Base-by-base conservation (phyloP, 192 early-diverging fungal genomes). In the Chytriomyces sp. region DNA sequence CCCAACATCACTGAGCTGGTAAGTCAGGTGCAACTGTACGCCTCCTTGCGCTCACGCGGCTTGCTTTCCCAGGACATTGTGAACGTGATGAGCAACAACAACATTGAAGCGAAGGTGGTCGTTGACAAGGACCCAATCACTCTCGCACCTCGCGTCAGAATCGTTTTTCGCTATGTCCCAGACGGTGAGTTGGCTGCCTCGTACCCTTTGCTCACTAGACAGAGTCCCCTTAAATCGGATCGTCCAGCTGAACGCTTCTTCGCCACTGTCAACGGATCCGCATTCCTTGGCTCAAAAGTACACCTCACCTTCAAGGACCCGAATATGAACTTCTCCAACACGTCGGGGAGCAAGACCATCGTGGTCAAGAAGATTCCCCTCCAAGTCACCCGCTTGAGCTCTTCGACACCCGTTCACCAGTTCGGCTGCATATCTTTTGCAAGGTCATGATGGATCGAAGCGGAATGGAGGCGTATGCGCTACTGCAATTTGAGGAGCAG, bases 401-500 rank as follows among this genome's bases (percentile, higher is more conserved):
- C 82, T 49, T 76, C 80, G 75, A 78, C 80, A 25, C 28, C 59
- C 1, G 83, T 84, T 3, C 72, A 78, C 10, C 26, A n/a, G 8
- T 76, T 59, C 55, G 83, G 83, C 39, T 53, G 80, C n/a, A 84
- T 84, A 84, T 84, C 17, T 80, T 77, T 22, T 84, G 83, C 75
- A 74, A 83, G 52, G 83, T 83, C 52, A 78, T 84, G 78, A 72
- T 84, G 59, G 83, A 84, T 63, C 80, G 83, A 0, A 75, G 74
- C 30, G 83, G 81, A 6, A 60, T 65, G 19, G 83, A 84, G 36
- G 37, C 71, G 39, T 84, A 80, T 59, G 80, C 83, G 36, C 56
- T 84, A 33, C 49, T 84, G 58, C 83, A 84, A 52, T 84, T 78
- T 76, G 83, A 84, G 70, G 82, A 82, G 57, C 83, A 84, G 59